Base-by-base conservation (phyloP, 2,329 filamentous ascomycete species). In the Raffaelea ambrosiae region DNA sequence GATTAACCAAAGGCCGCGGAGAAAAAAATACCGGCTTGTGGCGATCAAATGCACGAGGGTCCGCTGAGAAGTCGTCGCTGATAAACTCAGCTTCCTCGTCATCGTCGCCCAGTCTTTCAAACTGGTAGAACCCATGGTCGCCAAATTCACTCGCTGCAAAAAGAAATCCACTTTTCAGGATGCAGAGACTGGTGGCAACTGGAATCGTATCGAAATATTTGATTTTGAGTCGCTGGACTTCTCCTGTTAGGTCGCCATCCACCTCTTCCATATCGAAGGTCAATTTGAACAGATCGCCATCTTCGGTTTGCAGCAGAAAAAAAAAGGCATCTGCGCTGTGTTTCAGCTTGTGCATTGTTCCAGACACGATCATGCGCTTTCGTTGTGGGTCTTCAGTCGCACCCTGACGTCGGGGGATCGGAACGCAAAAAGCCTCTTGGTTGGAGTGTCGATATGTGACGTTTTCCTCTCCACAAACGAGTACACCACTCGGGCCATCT, bases 201-300 rank as follows among this genome's bases (percentile, higher is more conserved):
- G 94, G 91, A 4, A 96, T 85, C 0, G 93, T 98, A 59, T 98
- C 93, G 58, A 97, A 98, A 65, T 97, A 98, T 63, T 96, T 96
- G 67, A 99, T 87, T 64, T 88, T 93, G 49, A 98, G 70, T 49
- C 83, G 77, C 58, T 78, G 79, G 2, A 97, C 90, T 60, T 93
- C 87, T 23, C 86, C 85, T 1, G n/a, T 91, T 1, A 83, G 73
- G 51, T 88, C 83, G 13, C 85, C 88, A 42, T 86, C 79, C 1
- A 84, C 79, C n/a, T 90, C 84, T 9, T 82, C 76, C 82, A 96
- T 91, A 54, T 96, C 89, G 51, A 98, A 82, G 1, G 85, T 96
- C 44, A 97, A 78, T 64, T 97, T 97, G 76, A 98, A 97, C 7
- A 98, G 73, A 64, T 98, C 94, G n/a, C 93, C 93, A 63, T 98